phyloP scores from a whole-genome alignment of 2,329 filamentous ascomycete species.

The Paraphaeosphaeria sporulosa region DNA sequence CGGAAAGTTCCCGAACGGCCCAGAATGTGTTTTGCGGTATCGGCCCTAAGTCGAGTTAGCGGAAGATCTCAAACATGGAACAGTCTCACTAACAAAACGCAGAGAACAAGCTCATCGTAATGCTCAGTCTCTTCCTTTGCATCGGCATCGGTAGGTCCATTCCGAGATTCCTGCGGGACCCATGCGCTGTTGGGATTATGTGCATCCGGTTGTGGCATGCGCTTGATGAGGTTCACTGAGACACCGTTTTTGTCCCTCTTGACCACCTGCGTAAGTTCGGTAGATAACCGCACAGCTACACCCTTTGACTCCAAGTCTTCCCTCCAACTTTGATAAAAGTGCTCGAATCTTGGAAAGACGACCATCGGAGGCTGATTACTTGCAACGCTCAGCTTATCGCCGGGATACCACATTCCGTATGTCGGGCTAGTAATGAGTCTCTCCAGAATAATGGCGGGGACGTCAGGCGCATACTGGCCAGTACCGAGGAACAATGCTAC shows the following conservation, averaged over 20 bases:
- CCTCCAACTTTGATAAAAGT: constrained; percentile 68
- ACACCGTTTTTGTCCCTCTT: constrained; percentile 62
- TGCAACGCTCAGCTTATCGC: constrained; percentile 56
- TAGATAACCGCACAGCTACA: constrained; percentile 64
- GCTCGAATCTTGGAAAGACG: constrained; percentile 68
- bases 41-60: constrained; percentile 46
- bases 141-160: constrained; percentile 51
- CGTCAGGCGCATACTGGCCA: constrained; percentile 76
- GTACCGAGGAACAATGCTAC: constrained; percentile 78
- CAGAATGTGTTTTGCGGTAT: constrained; percentile 66
- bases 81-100: constrained; percentile 55
- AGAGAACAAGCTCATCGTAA: constrained; percentile 73
- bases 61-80: not conserved
- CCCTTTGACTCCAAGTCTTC: constrained; percentile 62
- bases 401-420: constrained; percentile 66
- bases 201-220: constrained; percentile 51
- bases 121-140: constrained; percentile 55
- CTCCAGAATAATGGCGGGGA: constrained; percentile 71
- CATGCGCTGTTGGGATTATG: constrained; percentile 57
- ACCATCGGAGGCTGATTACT: constrained; percentile 65
- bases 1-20: constrained; percentile 64
- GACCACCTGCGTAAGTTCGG: constrained; percentile 62
- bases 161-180: constrained; percentile 42
- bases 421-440: constrained; percentile 60
- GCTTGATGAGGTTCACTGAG: constrained; percentile 56